Base-by-base conservation (phyloP, 805 yeast species). In the Kazachstania psychrophila region DNA sequence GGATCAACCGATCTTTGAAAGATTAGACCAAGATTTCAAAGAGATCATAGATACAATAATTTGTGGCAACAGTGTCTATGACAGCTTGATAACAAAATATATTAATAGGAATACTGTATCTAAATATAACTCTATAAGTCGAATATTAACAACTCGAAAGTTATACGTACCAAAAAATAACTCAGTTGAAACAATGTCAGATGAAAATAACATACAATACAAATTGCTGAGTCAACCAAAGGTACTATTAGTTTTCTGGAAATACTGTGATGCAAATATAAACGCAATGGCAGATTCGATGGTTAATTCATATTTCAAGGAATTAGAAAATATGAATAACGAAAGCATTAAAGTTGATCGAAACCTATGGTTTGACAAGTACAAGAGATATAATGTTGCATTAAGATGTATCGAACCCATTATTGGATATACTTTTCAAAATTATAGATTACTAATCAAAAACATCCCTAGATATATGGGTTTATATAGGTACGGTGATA, bases 331-430 rank as follows among this genome's bases (percentile, higher is more conserved):
- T 32, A 8, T 30, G 31, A 2, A 16, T n/a, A 11, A n/a, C n/a
- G n/a, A n/a, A n/a, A n/a, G n/a, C n/a, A n/a, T n/a, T n/a, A n/a
- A n/a, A n/a, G n/a, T n/a, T n/a, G n/a, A n/a, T n/a, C n/a, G n/a
- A n/a, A n/a, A n/a, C n/a, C 13, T 13, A 11, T 44, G 47, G 47
- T 15, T 4, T 4, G 15, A 22, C 8, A 6, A 30, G 19, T 27
- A 39, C 13, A 28, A 29, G 13, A 16, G 28, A 15, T 42, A 27
- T 28, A 25, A 16, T 5, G 16, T 3, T 12, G 32, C 33, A 14
- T n/a, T 40, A n/a, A 13, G 18, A 13, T 20, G 36, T n/a, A n/a
- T 43, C 5, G 38, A 33, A 6, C 48, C 51, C n/a, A 19, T 43
- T 2, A 23, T 43, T 4, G 35, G 33, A 7, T 48, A 46, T 33